Conservation (phyloP, 495 filamentous ascomycete genomes). For the Aspergillus homomorphus region DNA sequence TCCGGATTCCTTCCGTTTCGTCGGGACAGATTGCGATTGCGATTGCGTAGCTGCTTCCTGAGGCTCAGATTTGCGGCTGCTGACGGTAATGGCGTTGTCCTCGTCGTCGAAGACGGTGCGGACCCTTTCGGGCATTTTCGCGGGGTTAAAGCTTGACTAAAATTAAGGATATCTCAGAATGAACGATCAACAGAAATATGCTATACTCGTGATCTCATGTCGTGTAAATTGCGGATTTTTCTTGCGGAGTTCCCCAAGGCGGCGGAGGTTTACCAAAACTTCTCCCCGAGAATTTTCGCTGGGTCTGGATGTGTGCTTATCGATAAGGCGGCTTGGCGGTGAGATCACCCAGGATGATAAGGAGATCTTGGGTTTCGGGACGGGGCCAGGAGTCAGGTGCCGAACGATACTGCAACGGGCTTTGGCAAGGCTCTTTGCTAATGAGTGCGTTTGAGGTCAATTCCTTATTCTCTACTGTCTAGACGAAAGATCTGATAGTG, state of each 20-base stretch:
- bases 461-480: too few species aligned
- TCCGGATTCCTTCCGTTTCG: constrained; percentile 14
- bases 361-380: too few species aligned
- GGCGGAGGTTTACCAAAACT: neutral
- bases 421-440: too few species aligned
- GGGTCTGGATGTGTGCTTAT: constrained; percentile 6
- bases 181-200: too few species aligned
- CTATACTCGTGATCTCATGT: too few species aligned
- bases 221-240: neutral
- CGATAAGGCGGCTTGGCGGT: constrained; percentile 9
- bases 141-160: too few species aligned
- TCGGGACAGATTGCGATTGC: constrained; percentile 11
- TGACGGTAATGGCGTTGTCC: constrained; percentile 15
- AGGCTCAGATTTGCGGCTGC: neutral
- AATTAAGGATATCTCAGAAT: too few species aligned
- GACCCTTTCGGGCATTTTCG: constrained; percentile 50
- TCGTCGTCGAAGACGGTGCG: constrained; percentile 39
- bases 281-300: constrained; percentile 10
- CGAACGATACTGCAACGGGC: too few species aligned
- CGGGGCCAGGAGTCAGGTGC: too few species aligned
- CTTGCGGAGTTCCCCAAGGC: neutral
- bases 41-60: neutral
- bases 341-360: too few species aligned
- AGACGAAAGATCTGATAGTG: neutral
- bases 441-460: too few species aligned